Evolutionary conservation across 2,329 filamentous ascomycete genomes (phyloP).

Genomic region (Lithohypha guttulata): DNA sequence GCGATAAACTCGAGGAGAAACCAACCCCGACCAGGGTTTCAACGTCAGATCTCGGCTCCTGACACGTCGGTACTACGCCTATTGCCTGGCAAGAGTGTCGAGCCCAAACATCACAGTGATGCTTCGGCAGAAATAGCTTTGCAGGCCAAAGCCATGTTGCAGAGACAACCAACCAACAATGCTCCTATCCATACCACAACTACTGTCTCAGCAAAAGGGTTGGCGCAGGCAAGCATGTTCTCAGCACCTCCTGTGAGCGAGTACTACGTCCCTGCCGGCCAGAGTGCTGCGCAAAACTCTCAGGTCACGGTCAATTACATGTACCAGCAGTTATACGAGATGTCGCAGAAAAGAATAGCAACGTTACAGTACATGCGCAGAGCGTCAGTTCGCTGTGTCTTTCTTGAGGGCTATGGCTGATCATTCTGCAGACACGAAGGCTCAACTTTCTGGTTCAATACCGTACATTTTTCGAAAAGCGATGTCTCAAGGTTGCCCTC

Average conservation of each 20-base stretch:
- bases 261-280: not conserved
- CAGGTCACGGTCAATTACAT: conserved; percentile 23
- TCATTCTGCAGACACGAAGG: conserved; percentile 63
- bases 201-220: not conserved
- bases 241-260: conserved; percentile 5
- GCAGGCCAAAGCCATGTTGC: conserved; percentile 3
- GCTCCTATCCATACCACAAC: not conserved
- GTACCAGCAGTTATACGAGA: conserved; percentile 65
- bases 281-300: not conserved
- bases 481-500: conserved; percentile 76
- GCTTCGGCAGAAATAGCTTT: not conserved
- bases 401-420: conserved; percentile 11
- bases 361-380: conserved; percentile 88
- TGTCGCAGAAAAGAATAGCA: conserved; percentile 83
- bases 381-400: conserved; percentile 50
- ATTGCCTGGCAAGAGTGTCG: not conserved
- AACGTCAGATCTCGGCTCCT: conserved; percentile 10
- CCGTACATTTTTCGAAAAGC: conserved; percentile 74
- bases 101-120: conserved; percentile 7
- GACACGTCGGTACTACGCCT: conserved; percentile 6
- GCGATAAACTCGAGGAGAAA: conserved; percentile 1
- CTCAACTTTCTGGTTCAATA: conserved; percentile 96
- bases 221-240: conserved; percentile 2
- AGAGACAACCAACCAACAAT: not conserved
- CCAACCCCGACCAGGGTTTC: conserved; percentile 6